These are phyloP conservation scores for Hydrangea macrophylla DNA, from an alignment of 148 eudicot genomes.

Conservation along the genomic window DNA sequence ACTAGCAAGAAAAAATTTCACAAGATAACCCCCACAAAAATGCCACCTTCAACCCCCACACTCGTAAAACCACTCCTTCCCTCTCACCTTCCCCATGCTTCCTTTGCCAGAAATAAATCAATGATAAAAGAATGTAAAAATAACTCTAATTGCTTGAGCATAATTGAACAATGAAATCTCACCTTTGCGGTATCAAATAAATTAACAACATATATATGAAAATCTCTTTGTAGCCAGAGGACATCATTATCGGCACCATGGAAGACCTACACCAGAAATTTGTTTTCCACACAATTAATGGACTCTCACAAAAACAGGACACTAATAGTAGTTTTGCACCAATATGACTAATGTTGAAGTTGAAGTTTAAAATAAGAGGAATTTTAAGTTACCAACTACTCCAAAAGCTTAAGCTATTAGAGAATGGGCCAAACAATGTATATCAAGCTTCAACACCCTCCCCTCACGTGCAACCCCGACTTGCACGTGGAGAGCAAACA, in stretches of 20 bases:
- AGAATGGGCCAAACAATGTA: no score
- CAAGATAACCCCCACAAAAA: not conserved
- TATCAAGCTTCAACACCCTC: no score
- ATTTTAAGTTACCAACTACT: no score
- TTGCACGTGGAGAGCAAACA: no score
- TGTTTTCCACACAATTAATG: slow-evolving; percentile 2
- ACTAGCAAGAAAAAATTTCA: slow-evolving; percentile 3
- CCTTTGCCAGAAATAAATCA: not conserved
- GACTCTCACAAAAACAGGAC: not conserved
- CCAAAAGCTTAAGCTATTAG: no score
- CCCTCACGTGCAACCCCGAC: no score
- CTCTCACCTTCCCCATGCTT: not conserved
- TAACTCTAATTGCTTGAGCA: not conserved
- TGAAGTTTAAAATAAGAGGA: slow-evolving; percentile 1
- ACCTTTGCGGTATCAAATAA: slow-evolving; percentile 98
- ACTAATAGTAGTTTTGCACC: not conserved
- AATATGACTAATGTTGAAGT: not conserved
- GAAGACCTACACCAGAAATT: slow-evolving; percentile 57
- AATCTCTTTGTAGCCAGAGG: slow-evolving; percentile 98
- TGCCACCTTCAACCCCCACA: no score
- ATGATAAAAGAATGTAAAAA: not conserved
- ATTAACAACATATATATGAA: slow-evolving; percentile 87
- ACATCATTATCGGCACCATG: slow-evolving; percentile 97
- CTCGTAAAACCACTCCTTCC: not conserved
- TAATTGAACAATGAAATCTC: slow-evolving; percentile 6